Conservation (phyloP, 2,329 filamentous ascomycete species). For the Fusarium oligoseptatum region DNA sequence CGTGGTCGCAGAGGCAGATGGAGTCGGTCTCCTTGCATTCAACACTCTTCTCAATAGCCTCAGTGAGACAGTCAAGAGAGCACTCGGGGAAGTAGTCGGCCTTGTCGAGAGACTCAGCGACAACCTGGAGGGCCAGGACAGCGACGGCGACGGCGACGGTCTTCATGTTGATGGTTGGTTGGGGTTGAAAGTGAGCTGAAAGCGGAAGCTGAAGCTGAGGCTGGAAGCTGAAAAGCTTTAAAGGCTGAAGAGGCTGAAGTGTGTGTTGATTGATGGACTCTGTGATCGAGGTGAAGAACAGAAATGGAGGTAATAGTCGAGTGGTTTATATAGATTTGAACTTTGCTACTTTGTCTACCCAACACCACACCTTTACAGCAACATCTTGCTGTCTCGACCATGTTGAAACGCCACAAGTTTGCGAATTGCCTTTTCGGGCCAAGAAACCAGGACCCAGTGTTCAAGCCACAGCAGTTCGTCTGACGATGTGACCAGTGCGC, state of each 20-base stretch:
- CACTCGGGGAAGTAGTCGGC: conserved; percentile 13
- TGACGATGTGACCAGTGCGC: conserved; percentile 1
- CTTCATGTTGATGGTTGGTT: conserved; percentile 5
- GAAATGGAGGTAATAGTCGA: neutral
- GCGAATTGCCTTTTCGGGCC: conserved; percentile 1
- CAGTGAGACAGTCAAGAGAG: conserved; percentile 1
- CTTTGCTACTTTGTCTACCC: neutral
- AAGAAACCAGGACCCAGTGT: neutral
- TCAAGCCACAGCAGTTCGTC: conserved; percentile 8
- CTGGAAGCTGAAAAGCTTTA: neutral
- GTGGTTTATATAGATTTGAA: neutral
- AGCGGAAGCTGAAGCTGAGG: neutral
- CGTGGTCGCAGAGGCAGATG: conserved; percentile 6
- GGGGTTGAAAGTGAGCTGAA: neutral
- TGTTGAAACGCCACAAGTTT: conserved; percentile 2
- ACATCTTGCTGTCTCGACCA: neutral
- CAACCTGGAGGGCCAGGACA: neutral
- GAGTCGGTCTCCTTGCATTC: conserved; percentile 1
- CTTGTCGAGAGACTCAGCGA: neutral
- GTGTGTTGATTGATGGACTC: conserved; percentile 1
- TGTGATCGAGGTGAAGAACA: neutral
- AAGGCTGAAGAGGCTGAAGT: neutral
- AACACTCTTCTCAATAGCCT: neutral
- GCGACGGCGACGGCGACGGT: conserved; percentile 3
- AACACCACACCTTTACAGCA: neutral